phyloP scores from a whole-genome alignment of 2,329 filamentous ascomycete species.

The Hypocreales sp. region DNA sequence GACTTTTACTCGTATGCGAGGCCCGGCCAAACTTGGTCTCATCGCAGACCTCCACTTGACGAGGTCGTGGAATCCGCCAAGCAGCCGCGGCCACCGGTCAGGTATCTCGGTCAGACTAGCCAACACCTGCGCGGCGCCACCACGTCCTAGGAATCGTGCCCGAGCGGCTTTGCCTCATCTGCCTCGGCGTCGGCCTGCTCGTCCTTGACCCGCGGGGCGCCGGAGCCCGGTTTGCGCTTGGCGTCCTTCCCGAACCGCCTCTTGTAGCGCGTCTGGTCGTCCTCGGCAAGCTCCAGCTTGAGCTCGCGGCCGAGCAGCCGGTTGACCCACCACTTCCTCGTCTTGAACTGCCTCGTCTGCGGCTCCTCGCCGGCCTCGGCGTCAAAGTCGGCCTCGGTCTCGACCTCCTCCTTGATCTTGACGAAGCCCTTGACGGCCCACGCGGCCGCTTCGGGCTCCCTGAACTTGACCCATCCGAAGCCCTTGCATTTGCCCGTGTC shows the following conservation, averaged over 20 bases:
- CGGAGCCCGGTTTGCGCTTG: constrained; percentile 13
- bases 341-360: constrained; percentile 37
- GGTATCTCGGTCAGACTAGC: too few relatives aligned
- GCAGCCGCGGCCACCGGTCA: too few relatives aligned
- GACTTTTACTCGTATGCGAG: too few relatives aligned
- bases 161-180: constrained; percentile 20
- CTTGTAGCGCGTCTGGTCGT: constrained; percentile 76
- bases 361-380: constrained; percentile 28
- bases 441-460: constrained; percentile 58
- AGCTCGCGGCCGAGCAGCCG: constrained; percentile 64
- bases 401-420: constrained; percentile 49
- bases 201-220: constrained; percentile 17
- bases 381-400: constrained; percentile 46
- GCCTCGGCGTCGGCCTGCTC: constrained; percentile 15
- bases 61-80: too few relatives aligned
- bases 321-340: constrained; percentile 71
- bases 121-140: too few relatives aligned
- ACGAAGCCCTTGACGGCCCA: constrained; percentile 62
- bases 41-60: too few relatives aligned
- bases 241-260: constrained; percentile 74
- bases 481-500: constrained; percentile 97
- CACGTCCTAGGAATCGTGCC: too few relatives aligned
- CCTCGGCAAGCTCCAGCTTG: constrained; percentile 87
- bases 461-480: constrained; percentile 89
- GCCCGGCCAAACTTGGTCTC: too few relatives aligned